Evolutionary conservation across 176 grass and related monocot genomes (phyloP).

Genomic region (Guadua angustifolia): DNA sequence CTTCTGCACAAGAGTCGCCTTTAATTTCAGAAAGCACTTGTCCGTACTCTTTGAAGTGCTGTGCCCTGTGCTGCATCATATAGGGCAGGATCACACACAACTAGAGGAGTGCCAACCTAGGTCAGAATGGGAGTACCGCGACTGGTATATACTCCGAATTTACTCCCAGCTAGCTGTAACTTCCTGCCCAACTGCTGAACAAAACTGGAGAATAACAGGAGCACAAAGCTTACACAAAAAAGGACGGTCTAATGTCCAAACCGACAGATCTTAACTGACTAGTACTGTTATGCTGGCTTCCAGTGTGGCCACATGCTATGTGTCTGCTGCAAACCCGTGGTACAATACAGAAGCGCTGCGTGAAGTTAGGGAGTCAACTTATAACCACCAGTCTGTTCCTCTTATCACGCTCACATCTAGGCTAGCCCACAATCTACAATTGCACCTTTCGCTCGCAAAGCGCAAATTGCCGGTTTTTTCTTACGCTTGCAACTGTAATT

Average conservation of each 20-base stretch:
- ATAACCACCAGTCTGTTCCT: constrained; percentile 15
- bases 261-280: not conserved
- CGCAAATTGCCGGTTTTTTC: not conserved
- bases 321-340: constrained; percentile 32
- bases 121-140: too few species aligned
- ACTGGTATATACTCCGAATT: not conserved
- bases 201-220: not conserved
- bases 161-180: not conserved
- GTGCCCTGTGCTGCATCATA: not conserved
- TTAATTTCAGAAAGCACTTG: constrained; percentile 17
- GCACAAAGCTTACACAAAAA: constrained; percentile 18
- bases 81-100: constrained; percentile 18
- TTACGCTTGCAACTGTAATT: not conserved
- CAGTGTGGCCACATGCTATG: constrained; percentile 43
- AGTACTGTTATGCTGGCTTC: constrained; percentile 48
- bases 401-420: not conserved
- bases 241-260: constrained; percentile 1
- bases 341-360: not conserved
- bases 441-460: not conserved
- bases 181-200: not conserved
- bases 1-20: not conserved
- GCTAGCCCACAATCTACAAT: not conserved
- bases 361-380: constrained; percentile 7
- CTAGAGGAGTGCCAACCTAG: not conserved
- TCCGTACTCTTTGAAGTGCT: not conserved